Conservation (phyloP, 805 yeast species). For the Hanseniaspora taiwanica region DNA sequence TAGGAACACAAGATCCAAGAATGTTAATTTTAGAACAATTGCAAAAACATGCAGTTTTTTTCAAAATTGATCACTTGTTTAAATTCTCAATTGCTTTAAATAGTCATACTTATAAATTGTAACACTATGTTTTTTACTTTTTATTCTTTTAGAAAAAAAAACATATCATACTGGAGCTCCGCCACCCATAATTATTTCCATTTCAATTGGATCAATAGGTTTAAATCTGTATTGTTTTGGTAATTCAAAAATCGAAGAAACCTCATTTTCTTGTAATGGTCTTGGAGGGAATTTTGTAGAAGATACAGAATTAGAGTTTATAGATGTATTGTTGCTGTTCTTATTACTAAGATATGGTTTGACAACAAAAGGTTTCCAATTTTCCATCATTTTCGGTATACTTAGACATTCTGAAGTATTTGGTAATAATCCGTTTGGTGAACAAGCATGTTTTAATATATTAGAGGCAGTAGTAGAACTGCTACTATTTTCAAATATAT, state of each 20-base stretch:
- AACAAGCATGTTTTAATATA: conserved; percentile 23
- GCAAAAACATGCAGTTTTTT: not conserved
- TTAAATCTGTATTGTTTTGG: conserved; percentile 65
- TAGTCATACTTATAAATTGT: conserved; percentile 2
- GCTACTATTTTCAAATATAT: conserved; percentile 29
- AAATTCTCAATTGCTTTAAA: conserved; percentile 3
- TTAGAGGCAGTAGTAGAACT: conserved; percentile 7
- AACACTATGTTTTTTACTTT: not conserved
- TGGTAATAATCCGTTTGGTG: conserved; percentile 18
- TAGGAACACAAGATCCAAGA: conserved; percentile 2
- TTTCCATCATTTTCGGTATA: conserved; percentile 12
- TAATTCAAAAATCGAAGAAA: conserved; percentile 46
- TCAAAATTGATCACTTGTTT: not conserved
- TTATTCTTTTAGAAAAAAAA: not conserved
- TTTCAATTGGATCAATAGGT: conserved; percentile 50
- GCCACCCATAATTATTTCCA: conserved; percentile 67
- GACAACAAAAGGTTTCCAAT: conserved; percentile 28
- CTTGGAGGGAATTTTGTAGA: conserved; percentile 15
- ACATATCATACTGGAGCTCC: conserved; percentile 46
- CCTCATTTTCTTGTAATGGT: conserved; percentile 27
- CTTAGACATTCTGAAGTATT: conserved; percentile 17
- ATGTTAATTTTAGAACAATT: conserved; percentile 1
- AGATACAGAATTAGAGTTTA: conserved; percentile 1
- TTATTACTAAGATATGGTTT: conserved; percentile 31
- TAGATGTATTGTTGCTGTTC: conserved; percentile 24